Percentiles rank a stretch among this genome's conserved stretches.
phyloP scores from a whole-genome alignment of 768 basidiomycete genomes.

The Heimioporus sp. region DNA sequence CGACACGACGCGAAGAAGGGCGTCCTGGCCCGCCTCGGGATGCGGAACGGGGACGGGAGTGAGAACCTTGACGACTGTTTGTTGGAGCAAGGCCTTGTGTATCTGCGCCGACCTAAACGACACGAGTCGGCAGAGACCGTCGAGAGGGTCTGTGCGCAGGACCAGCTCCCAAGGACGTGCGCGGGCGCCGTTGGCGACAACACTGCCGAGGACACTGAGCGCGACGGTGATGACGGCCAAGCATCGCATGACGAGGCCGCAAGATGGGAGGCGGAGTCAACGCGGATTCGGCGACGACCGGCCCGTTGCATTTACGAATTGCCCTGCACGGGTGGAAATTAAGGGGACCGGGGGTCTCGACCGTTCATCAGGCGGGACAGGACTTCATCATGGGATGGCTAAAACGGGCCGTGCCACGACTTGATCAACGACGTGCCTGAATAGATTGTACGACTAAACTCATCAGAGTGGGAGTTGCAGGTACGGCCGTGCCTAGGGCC shows the following conservation, averaged over 20 bases:
- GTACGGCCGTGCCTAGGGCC: too few relatives aligned
- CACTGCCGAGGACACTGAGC: constrained; percentile 1
- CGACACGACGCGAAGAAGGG: constrained; percentile 19
- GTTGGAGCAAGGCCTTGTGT: constrained; percentile 17
- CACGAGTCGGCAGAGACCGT: constrained; percentile 16
- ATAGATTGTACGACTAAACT: too few relatives aligned
- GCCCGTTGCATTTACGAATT: too few relatives aligned
- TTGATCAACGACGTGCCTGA: too few relatives aligned
- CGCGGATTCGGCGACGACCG: too few relatives aligned
- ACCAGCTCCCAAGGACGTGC: constrained; percentile 65
- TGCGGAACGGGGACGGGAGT: constrained; percentile 10
- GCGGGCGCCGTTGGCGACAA: constrained; percentile 47
- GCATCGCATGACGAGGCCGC: constrained; percentile 15
- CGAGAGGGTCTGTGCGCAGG: constrained; percentile 14
- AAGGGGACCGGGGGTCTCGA: too few relatives aligned
- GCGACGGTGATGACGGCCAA: not conserved
- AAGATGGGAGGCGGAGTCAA: too few relatives aligned
- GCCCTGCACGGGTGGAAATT: too few relatives aligned
- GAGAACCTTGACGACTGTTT: constrained; percentile 8
- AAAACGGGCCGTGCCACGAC: too few relatives aligned
- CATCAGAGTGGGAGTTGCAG: too few relatives aligned
- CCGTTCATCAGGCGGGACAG: too few relatives aligned
- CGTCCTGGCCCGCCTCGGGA: constrained; percentile 1
- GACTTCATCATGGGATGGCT: too few relatives aligned
- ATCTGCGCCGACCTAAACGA: constrained; percentile 19